Conservation (phyloP, 495 filamentous ascomycete genomes). For the Neurospora sp. region DNA sequence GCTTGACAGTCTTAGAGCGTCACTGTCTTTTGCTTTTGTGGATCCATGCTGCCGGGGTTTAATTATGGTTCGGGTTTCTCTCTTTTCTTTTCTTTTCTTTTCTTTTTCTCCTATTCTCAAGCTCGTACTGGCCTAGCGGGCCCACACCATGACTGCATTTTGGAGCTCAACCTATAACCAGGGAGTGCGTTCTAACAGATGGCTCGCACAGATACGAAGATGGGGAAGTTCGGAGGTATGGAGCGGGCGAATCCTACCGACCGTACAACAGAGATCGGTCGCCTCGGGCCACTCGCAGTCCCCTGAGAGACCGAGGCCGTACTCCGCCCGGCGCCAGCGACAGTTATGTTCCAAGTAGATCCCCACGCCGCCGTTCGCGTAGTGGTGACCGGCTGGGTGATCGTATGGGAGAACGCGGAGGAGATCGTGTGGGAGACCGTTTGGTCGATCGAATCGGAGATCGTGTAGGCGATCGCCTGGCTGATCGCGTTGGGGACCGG, state of each 20-base stretch:
- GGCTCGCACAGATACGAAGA: constrained; percentile 34
- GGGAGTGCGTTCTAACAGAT: not conserved
- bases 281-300: constrained; percentile 32
- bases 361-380: constrained; percentile 25
- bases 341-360: constrained; percentile 25
- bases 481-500: constrained; percentile 19
- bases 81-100: not conserved
- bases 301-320: constrained; percentile 26
- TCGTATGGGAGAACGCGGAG: constrained; percentile 14
- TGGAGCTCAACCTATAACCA: not conserved
- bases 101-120: not conserved
- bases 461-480: constrained; percentile 29
- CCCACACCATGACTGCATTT: not conserved
- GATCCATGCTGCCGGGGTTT: not conserved
- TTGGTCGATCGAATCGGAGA: constrained; percentile 20
- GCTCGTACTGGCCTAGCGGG: not conserved
- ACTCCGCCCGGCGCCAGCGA: constrained; percentile 23
- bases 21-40: not conserved
- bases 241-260: constrained; percentile 46
- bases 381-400: constrained; percentile 11
- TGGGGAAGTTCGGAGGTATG: constrained; percentile 44
- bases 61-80: not conserved
- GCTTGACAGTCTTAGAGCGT: not conserved
- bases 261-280: constrained; percentile 39
- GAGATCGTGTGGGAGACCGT: constrained; percentile 8